These are phyloP conservation scores for Coemansia sp. DNA, from an alignment of 192 early-diverging fungal genomes.

Conservation along the genomic window DNA sequence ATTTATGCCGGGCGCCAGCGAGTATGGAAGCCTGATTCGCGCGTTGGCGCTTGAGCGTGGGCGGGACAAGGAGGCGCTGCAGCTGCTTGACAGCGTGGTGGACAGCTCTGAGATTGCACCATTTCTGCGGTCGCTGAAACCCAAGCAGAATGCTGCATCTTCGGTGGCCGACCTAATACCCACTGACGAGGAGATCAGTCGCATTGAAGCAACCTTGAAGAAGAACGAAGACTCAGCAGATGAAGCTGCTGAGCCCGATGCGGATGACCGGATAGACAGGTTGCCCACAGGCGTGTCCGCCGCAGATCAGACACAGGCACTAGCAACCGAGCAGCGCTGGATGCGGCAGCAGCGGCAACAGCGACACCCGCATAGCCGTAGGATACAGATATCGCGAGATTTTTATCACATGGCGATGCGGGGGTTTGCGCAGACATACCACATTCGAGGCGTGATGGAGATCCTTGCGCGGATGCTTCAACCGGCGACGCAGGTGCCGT, in stretches of 20 bases:
- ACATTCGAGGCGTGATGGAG: constrained; percentile 44
- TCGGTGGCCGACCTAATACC: constrained; percentile 18
- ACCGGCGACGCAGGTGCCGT: constrained; percentile 34
- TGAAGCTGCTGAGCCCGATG: background rate
- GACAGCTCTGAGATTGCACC: constrained; percentile 33
- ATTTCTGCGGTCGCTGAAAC: constrained; percentile 15
- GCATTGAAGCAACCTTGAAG: constrained; percentile 22
- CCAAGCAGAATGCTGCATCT: background rate
- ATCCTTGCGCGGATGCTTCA: constrained; percentile 45
- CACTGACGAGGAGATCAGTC: constrained; percentile 39
- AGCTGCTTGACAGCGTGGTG: constrained; percentile 42
- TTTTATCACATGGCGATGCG: constrained; percentile 50
- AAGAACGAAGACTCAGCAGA: background rate
- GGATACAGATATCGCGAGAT: constrained; percentile 18
- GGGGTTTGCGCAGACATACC: constrained; percentile 43
- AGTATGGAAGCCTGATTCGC: constrained; percentile 38
- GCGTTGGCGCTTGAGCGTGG: constrained; percentile 37
- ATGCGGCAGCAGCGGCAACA: background rate
- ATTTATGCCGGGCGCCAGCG: constrained; percentile 16
- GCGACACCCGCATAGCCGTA: background rate
- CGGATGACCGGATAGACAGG: background rate
- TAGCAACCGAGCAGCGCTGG: constrained; percentile 19
- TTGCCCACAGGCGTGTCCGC: no score
- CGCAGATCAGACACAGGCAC: constrained; percentile 20
- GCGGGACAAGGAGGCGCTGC: constrained; percentile 30